Base-by-base conservation (phyloP, 208 protist species). In the Acanthamoeba polyphaga region DNA sequence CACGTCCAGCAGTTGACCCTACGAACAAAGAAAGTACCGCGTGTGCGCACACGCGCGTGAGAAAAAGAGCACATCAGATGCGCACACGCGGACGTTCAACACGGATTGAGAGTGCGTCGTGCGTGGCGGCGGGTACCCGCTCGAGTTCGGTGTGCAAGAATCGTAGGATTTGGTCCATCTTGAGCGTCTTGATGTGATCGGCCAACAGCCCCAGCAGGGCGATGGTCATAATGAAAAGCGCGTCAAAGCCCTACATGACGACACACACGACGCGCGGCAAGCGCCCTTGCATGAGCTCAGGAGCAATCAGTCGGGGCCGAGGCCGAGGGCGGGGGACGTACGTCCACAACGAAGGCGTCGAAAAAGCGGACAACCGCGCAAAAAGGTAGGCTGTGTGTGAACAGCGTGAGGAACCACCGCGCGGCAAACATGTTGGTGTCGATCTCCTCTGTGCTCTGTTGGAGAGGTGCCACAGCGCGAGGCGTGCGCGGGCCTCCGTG, bases 331-430 rank as follows among this genome's bases (percentile, higher is more conserved):
- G 49, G 51, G 34, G 13, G 32, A 43, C 46, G 80, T 66, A 55
- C 80, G 29, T 88, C 94, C 62, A 32, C 22, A 29, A 95, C 10
- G 85, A 95, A 84, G 55, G 53, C 60, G 49, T 95, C 94, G 13
- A 68, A 64, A 17, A 95, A 29, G 17, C 94, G 94, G 24, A 68
- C 27, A 66, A 64, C 51, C 6, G 68, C 64, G 17, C 24, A 13
- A 19, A 93, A 72, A 17, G 94, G 94, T 9, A 74, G 49, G 43
- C 60, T 80, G 49, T 80, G 43, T 1, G 70, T 24, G 60, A 95
- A 95, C 51, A 91, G 24, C 29, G 85, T 93, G 51, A 95, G 29
- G 85, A 95, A 95, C 94, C 94, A 95, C n/a, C 66, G 94, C 46
- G 85, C 4, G 22, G 94, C 85, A 49, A 93, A 95, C 80, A 95